These are phyloP conservation scores for Xylariomycetidae sp. DNA, from an alignment of 2,329 filamentous ascomycete species.

Conservation along the genomic window DNA sequence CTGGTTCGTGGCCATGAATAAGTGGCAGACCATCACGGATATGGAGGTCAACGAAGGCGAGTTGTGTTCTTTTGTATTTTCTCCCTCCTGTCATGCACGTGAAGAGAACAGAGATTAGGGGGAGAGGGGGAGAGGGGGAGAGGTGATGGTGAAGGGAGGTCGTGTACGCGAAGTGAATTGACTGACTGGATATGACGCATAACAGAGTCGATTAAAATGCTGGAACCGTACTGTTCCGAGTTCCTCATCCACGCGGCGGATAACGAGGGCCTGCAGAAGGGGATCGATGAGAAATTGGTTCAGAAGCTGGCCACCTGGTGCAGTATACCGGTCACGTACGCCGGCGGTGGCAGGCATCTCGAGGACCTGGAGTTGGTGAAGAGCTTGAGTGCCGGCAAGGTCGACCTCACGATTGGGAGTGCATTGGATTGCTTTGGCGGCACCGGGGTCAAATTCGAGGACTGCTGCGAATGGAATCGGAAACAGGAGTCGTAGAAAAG, in stretches of 20 bases:
- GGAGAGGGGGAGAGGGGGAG: no score
- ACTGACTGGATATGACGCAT: not conserved
- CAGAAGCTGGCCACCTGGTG: slow-evolving; percentile 76
- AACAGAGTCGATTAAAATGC: slow-evolving; percentile 69
- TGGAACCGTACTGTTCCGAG: slow-evolving; percentile 92
- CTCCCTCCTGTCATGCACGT: no score
- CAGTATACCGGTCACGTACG: slow-evolving; percentile 90
- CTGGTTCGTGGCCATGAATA: slow-evolving; percentile 99
- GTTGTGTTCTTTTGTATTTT: slow-evolving; percentile 10
- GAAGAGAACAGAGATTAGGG: no score
- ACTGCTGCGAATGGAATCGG: slow-evolving; percentile 85
- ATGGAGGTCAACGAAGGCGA: slow-evolving; percentile 87
- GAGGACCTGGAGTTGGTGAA: slow-evolving; percentile 81
- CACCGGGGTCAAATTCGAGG: slow-evolving; percentile 76
- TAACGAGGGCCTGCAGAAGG: slow-evolving; percentile 88
- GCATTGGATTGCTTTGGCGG: slow-evolving; percentile 96
- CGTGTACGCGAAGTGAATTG: no score
- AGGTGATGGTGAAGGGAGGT: no score
- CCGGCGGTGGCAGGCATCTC: slow-evolving; percentile 81
- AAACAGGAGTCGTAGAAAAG: slow-evolving; percentile 31
- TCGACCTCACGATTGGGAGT: slow-evolving; percentile 94
- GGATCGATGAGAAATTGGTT: slow-evolving; percentile 85
- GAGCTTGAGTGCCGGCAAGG: slow-evolving; percentile 69
- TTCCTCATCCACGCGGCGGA: slow-evolving; percentile 97
- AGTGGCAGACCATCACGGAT: slow-evolving; percentile 97